These are phyloP conservation scores for Coniosporium tulheliwenetii DNA, from an alignment of 2,329 filamentous ascomycete species.

Conservation along the genomic window DNA sequence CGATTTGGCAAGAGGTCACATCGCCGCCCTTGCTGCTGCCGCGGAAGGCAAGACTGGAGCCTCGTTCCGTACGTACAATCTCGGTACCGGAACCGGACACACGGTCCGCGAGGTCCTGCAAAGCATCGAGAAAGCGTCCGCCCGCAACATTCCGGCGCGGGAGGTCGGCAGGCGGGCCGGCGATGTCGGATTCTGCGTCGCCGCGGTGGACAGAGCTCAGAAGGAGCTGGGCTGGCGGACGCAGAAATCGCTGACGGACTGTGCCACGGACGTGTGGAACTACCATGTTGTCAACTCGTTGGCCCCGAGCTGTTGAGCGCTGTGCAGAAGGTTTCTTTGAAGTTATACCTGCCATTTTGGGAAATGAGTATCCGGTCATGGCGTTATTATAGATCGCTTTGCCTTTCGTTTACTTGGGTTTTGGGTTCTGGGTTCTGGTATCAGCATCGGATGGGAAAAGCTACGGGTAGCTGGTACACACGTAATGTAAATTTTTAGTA, in stretches of 20 bases:
- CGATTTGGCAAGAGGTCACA: constrained; percentile 48
- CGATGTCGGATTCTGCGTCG: constrained; percentile 25
- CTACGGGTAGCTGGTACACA: no score
- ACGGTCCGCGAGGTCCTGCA: constrained; percentile 25
- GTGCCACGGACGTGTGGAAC: constrained; percentile 20
- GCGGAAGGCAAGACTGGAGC: constrained; percentile 14
- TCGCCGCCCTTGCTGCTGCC: constrained; percentile 37
- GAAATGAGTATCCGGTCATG: no score
- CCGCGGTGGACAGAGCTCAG: constrained; percentile 21
- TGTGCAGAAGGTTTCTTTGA: no score
- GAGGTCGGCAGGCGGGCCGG: constrained; percentile 22
- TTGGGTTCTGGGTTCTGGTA: no score
- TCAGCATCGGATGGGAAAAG: no score
- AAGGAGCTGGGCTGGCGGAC: constrained; percentile 22
- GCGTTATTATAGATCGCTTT: no score
- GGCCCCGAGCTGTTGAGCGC: no score
- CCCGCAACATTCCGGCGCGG: constrained; percentile 17
- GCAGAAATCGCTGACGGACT: constrained; percentile 19
- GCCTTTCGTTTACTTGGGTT: no score
- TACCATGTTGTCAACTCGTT: no score
- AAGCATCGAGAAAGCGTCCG: constrained; percentile 20
- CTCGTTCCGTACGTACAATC: constrained; percentile 23
- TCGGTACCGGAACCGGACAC: constrained; percentile 25
- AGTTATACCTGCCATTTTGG: no score
- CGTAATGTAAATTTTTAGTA: no score